Conservation (phyloP, 2,329 filamentous ascomycete genomes). For the Cladosporium halotolerans region DNA sequence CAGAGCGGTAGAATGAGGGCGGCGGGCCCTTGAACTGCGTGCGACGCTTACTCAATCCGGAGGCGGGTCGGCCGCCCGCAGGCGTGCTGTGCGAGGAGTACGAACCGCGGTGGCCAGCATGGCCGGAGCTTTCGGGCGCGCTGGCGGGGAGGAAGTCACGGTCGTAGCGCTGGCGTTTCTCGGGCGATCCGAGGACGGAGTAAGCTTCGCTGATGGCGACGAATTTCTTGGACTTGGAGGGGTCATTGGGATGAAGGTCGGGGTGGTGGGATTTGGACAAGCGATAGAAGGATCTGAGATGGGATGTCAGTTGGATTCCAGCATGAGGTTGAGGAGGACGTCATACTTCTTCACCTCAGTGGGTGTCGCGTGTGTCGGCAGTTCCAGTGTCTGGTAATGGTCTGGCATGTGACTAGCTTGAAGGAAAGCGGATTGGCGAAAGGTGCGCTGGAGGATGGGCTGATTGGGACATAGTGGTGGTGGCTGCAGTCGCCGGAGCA, state of each 20-base stretch:
- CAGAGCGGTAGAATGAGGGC: constrained; percentile 77
- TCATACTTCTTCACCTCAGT: constrained; percentile 76
- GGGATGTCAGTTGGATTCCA: not conserved
- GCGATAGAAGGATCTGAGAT: constrained; percentile 62
- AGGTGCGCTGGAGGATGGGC: constrained; percentile 1
- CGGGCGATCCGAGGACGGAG: constrained; percentile 43
- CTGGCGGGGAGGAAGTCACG: constrained; percentile 50
- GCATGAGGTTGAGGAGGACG: not conserved
- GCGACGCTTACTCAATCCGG: constrained; percentile 70
- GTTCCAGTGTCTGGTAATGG: constrained; percentile 75
- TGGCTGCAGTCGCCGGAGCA: constrained; percentile 23
- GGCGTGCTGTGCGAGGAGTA: constrained; percentile 38
- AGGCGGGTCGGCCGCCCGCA: constrained; percentile 70
- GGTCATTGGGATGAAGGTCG: constrained; percentile 76
- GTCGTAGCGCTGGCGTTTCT: constrained; percentile 77
- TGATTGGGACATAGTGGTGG: constrained; percentile 6
- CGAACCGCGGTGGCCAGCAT: constrained; percentile 48
- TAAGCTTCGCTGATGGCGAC: constrained; percentile 37
- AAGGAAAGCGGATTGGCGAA: constrained; percentile 42
- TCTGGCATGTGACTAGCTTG: constrained; percentile 42
- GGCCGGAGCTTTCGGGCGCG: constrained; percentile 21
- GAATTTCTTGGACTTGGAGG: constrained; percentile 63
- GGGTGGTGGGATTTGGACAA: constrained; percentile 91
- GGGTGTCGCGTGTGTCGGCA: constrained; percentile 63
- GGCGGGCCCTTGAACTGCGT: constrained; percentile 78